A percentile compares a stretch with the other conserved stretches of the same genome.
These are phyloP conservation scores for Neurospora sp. DNA, from an alignment of 495 filamentous ascomycete species.

Conservation along the genomic window DNA sequence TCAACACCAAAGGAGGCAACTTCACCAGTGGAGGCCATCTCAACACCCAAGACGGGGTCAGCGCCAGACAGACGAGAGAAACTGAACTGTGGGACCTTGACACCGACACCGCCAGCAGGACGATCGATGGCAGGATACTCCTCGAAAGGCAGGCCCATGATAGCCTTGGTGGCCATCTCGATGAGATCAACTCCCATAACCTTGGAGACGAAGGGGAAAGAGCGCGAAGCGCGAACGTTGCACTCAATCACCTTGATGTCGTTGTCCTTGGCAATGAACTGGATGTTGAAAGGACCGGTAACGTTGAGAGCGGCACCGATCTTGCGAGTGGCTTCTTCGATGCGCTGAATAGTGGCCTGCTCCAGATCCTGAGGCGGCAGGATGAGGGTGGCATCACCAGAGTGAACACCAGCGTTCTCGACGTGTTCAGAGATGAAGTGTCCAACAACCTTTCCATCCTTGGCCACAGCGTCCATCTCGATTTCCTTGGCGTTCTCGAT, in stretches of 20 bases:
- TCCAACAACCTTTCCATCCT: constrained; percentile 73
- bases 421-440: constrained; percentile 96
- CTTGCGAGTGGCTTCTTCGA: constrained; percentile 91
- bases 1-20: constrained; percentile 93
- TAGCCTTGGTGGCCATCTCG: constrained; percentile 97
- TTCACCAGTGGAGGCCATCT: constrained; percentile 98
- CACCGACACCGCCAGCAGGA: constrained; percentile 77
- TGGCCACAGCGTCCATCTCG: constrained; percentile 91
- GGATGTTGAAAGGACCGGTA: constrained; percentile 96
- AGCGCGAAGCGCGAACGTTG: constrained; percentile 91
- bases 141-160: constrained; percentile 71
- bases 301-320: constrained; percentile 92
- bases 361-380: constrained; percentile 91
- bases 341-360: constrained; percentile 75
- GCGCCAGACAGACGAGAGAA: constrained; percentile 95
- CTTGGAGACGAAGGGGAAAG: constrained; percentile 97
- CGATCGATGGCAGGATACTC: constrained; percentile 72
- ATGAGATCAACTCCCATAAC: constrained; percentile 97
- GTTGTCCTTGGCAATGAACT: constrained; percentile 99
- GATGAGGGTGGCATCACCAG: constrained; percentile 89
- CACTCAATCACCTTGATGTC: constrained; percentile 99
- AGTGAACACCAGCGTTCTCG: constrained; percentile 94
- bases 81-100: constrained; percentile 98
- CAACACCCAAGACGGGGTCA: constrained; percentile 91
- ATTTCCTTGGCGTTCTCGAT: constrained; percentile 97